A percentile compares a stretch with the other conserved stretches of the same genome.
These are phyloP conservation scores for Lipomyces chichibuensis DNA, from an alignment of 805 yeast species.

Conservation along the genomic window DNA sequence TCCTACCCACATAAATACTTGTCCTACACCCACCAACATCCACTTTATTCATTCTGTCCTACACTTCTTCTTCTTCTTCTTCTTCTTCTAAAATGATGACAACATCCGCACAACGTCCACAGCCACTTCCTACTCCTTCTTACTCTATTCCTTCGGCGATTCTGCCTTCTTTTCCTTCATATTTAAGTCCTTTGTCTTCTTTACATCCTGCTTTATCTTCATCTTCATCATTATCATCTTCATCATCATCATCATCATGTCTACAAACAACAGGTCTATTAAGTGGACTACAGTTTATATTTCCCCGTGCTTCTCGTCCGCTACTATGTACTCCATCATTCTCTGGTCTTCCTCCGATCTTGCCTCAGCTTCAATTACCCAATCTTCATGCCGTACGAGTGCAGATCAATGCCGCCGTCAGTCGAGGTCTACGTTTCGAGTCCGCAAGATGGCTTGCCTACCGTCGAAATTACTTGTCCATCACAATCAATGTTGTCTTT, in stretches of 20 bases:
- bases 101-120: neutral
- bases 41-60: neutral
- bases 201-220: neutral
- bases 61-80: neutral
- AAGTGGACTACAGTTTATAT: slow-evolving; percentile 15
- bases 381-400: slow-evolving; percentile 12
- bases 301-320: slow-evolving; percentile 14
- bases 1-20: neutral
- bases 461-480: slow-evolving; percentile 32
- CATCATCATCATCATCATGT: too few species aligned
- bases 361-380: slow-evolving; percentile 4
- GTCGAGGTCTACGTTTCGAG: slow-evolving; percentile 31
- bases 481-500: slow-evolving; percentile 18
- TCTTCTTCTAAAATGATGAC: too few species aligned
- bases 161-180: neutral
- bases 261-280: neutral
- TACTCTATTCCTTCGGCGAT: neutral
- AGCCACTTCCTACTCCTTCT: neutral
- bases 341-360: neutral
- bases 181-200: neutral
- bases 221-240: too few species aligned
- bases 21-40: neutral
- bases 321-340: slow-evolving; percentile 17
- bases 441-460: slow-evolving; percentile 32
- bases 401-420: slow-evolving; percentile 18